phyloP scores from a whole-genome alignment of 352 stramenopile species.

The Globisporangium heterothallicum region DNA sequence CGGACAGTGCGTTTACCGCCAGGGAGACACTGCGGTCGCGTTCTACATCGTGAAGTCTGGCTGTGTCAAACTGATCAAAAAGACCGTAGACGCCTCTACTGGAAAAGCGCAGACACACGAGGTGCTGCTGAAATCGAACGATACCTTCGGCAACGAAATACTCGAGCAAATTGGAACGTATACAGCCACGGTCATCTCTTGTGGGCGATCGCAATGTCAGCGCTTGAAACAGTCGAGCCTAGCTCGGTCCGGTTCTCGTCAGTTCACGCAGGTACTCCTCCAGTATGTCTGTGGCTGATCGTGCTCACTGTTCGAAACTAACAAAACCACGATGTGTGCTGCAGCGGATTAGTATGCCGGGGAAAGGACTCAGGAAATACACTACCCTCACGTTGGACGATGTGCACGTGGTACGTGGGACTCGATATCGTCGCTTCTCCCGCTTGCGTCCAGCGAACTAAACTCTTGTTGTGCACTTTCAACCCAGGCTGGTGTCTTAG shows the following conservation, averaged over 20 bases:
- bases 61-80: conserved; percentile 66
- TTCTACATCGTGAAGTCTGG: conserved; percentile 81
- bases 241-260: conserved; percentile 41
- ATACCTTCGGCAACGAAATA: conserved; percentile 65
- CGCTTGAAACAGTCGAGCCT: conserved; percentile 52
- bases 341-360: conserved; percentile 45
- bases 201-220: conserved; percentile 57
- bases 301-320: background rate
- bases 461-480: background rate
- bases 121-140: conserved; percentile 64
- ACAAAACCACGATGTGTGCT: conserved; percentile 3
- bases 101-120: conserved; percentile 31
- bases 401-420: conserved; percentile 47
- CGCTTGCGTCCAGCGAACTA: background rate
- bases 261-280: conserved; percentile 45
- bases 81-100: conserved; percentile 25
- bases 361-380: conserved; percentile 40
- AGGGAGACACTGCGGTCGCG: conserved; percentile 42
- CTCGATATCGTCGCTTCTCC: background rate
- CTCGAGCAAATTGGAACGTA: conserved; percentile 51
- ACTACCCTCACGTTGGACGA: conserved; percentile 53
- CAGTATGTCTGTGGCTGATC: background rate
- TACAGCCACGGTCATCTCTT: conserved; percentile 49
- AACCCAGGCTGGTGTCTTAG: conserved; percentile 79
- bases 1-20: conserved; percentile 51